Conservation (phyloP, 129 eudicot genomes). For the Saussurea involucrata region DNA sequence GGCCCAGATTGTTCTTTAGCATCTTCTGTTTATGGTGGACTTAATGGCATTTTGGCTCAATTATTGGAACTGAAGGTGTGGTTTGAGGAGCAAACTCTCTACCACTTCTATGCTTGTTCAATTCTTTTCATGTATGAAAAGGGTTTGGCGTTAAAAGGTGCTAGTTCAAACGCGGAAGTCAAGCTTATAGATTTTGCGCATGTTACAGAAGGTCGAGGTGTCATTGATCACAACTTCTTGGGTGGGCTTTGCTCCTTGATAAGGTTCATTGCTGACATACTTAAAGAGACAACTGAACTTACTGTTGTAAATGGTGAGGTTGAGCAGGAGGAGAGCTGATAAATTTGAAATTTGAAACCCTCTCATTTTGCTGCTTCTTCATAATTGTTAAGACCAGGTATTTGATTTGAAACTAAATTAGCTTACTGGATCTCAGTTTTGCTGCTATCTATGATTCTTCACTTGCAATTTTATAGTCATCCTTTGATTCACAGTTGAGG, state of each 20-base stretch:
- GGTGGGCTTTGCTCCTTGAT: slow-evolving; percentile 93
- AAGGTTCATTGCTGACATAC: slow-evolving; percentile 65
- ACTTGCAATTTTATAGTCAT: slow-evolving; percentile 5
- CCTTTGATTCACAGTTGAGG: slow-evolving; percentile 7
- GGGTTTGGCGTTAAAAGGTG: slow-evolving; percentile 35
- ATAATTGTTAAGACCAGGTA: slow-evolving; percentile 10
- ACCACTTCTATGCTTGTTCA: slow-evolving; percentile 82
- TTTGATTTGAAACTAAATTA: background rate
- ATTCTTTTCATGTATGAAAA: slow-evolving; percentile 61
- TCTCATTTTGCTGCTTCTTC: slow-evolving; percentile 12
- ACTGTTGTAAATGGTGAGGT: slow-evolving; percentile 9
- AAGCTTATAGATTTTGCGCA: slow-evolving; percentile 92
- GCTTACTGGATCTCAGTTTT: slow-evolving; percentile 8
- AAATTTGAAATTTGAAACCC: slow-evolving; percentile 5
- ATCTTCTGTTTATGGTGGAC: slow-evolving; percentile 67
- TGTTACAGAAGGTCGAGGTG: slow-evolving; percentile 61
- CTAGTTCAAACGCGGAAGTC: slow-evolving; percentile 42
- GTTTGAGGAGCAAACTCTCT: slow-evolving; percentile 85
- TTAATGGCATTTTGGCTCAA: slow-evolving; percentile 70
- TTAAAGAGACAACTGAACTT: slow-evolving; percentile 23
- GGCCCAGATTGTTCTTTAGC: slow-evolving; percentile 61
- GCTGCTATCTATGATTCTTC: slow-evolving; percentile 5
- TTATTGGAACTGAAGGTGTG: slow-evolving; percentile 74
- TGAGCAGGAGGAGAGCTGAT: background rate
- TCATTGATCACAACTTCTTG: slow-evolving; percentile 89